phyloP scores from a whole-genome alignment of 225 moss, liverwort and hornwort species.

The Physcomitrium patens region DNA sequence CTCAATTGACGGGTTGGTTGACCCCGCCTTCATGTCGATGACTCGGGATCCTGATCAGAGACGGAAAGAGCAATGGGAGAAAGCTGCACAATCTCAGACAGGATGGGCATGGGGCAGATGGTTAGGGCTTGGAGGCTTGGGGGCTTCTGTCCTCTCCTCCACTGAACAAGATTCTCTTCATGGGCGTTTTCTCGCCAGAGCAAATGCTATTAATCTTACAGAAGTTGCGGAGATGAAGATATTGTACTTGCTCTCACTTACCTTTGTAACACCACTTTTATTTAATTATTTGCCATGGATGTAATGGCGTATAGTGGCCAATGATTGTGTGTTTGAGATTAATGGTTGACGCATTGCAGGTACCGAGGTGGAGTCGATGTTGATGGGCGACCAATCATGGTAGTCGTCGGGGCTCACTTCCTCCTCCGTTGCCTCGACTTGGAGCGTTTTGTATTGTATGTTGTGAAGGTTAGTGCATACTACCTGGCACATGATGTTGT shows the following conservation, averaged over 20 bases:
- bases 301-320: not conserved
- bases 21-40: conserved; percentile 98
- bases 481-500: conserved; percentile 13
- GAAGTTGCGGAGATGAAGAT: conserved; percentile 99
- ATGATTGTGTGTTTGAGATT: conserved; percentile 18
- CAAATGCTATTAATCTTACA: conserved; percentile 92
- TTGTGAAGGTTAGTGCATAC: conserved; percentile 71
- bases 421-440: conserved; percentile 98
- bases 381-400: conserved; percentile 97
- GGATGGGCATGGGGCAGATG: conserved; percentile 96
- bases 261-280: conserved; percentile 12
- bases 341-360: conserved; percentile 51
- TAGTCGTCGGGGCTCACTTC: conserved; percentile 96
- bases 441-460: conserved; percentile 96
- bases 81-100: conserved; percentile 87
- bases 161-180: conserved; percentile 95
- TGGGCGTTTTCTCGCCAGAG: conserved; percentile 92
- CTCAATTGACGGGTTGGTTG: conserved; percentile 79
- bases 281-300: conserved; percentile 17
- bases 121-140: conserved; percentile 91
- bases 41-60: conserved; percentile 98
- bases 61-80: conserved; percentile 98
- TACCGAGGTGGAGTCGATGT: conserved; percentile 96
- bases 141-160: conserved; percentile 74
- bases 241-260: conserved; percentile 53